phyloP scores from a whole-genome alignment of 768 basidiomycete genomes.

The Suillus lakei region DNA sequence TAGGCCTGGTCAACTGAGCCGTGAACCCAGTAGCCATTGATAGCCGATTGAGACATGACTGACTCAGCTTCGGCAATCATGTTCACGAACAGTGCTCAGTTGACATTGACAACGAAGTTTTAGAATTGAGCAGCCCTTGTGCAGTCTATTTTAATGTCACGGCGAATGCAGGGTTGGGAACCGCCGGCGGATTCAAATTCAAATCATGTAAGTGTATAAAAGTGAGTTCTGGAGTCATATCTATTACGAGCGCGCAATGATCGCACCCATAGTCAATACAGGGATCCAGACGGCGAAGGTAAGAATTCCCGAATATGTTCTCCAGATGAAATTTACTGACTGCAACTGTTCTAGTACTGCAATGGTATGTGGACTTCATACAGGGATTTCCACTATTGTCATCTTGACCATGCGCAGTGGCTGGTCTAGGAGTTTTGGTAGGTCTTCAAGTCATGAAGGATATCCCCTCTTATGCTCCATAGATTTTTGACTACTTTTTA shows the following conservation, averaged over 20 bases:
- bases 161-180: too few relatives aligned
- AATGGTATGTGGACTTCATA: not conserved
- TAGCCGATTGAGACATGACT: too few relatives aligned
- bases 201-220: not conserved
- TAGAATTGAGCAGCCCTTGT: not conserved
- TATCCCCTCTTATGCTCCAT: not conserved
- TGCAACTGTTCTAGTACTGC: not conserved
- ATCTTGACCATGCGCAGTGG: not conserved
- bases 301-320: not conserved
- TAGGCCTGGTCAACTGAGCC: too few relatives aligned
- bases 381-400: not conserved
- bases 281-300: not conserved
- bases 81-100: too few relatives aligned
- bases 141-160: not conserved
- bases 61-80: too few relatives aligned
- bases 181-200: not conserved
- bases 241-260: not conserved
- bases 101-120: too few relatives aligned
- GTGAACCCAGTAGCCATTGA: too few relatives aligned
- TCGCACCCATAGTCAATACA: not conserved
- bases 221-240: not conserved
- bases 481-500: conserved; percentile 6
- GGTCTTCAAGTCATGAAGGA: not conserved
- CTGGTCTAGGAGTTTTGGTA: conserved; percentile 1
- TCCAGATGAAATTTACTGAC: not conserved